Evolutionary conservation across 257 asterid genomes (phyloP), one percentile per base, ranked within the genome.

Genomic region (Fraxinus quadrangulata): DNA sequence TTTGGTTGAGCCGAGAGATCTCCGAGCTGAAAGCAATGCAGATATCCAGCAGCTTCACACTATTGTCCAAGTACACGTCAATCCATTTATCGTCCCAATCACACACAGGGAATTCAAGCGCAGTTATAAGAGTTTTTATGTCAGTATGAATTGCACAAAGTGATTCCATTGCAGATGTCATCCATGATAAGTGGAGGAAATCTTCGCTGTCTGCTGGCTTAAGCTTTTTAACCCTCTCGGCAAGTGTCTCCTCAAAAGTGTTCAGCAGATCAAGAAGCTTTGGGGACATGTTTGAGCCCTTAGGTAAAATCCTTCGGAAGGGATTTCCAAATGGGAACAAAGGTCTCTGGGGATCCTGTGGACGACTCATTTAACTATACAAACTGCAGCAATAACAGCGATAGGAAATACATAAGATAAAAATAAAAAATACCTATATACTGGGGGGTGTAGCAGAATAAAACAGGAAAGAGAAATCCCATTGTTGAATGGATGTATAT

Each of bases 51-150:
- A 94, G 80, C 82, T 88, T 90, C 67, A 89, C 91, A 45, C 97
- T 92, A 69, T 91, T 87, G 81, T 90, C 90, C 82, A 94, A 81
- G 81, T 92, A 94, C 1, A 89, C 91, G 76, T 90, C 96, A 61
- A 94, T 80, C 97, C 98, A 94, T 77, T 91, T 92, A 75, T 89
- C 97, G 67, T 94, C 97, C 98, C 98, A 94, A 80, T 92, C 94
- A 47, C 78, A 76, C 33, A 90, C 85, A 10, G 96, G 97, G 81
- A 92, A 89, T 74, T 91, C 97, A 75, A 92, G 97, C 45, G 88
- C 87, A 0, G 89, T 84, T 56, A 94, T 91, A 45, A 92, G 85
- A 17, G 75, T 77, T 83, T 91, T 94, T 21, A 89, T 88, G 77
- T 92, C 96, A 0, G 86, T 76, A 76, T 94, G 98, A 75, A 91